Base-by-base conservation (phyloP, 306 rosid species). In the Delonix regia region DNA sequence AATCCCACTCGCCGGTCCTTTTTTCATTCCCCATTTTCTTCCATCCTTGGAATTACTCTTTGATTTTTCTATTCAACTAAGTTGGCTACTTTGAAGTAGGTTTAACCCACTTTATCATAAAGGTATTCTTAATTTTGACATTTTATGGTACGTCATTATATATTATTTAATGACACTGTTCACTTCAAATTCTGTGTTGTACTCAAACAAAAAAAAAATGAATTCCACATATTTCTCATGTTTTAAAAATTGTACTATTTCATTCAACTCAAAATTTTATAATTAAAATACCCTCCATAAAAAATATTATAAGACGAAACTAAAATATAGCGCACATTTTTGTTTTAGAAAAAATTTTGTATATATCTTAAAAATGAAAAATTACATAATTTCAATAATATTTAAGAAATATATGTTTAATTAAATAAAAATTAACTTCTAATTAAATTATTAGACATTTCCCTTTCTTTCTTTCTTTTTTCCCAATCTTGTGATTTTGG, bases 11-110 rank as follows among this genome's bases (percentile, higher is more conserved):
- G 14, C 28, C 6, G 48, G 78, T 82, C 80, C 70, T 83, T 81
- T 74, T 75, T 72, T 65, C 34, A 30, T 71, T 55, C 63, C 56
- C 62, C 47, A 64, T 48, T 65, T 74, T 59, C 56, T 71, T 69
- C 77, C 57, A 21, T 53, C 61, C 30, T 71, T 80, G 42, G 27
- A 84, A 80, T 71, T 19, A 44, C 69, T 51, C 62, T 78, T 72
- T 47, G 24, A 77, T 56, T 80, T 76, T 81, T 81, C 78, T 22
- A 67, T 77, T 38, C 42, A 48, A 56, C n/a, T 21, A 56, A 71
- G 36, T 62, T 72, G 71, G 57, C 69, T 16, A 0, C 57, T 53
- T 19, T 8, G n/a, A 74, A 49, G 14, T 47, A 25, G 5, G 47
- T 69, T 22, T 28, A 75, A 24, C 30, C 65, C 30, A 81, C 48